phyloP scores from a whole-genome alignment of 805 yeast genomes.

The Candida wancherniae region DNA sequence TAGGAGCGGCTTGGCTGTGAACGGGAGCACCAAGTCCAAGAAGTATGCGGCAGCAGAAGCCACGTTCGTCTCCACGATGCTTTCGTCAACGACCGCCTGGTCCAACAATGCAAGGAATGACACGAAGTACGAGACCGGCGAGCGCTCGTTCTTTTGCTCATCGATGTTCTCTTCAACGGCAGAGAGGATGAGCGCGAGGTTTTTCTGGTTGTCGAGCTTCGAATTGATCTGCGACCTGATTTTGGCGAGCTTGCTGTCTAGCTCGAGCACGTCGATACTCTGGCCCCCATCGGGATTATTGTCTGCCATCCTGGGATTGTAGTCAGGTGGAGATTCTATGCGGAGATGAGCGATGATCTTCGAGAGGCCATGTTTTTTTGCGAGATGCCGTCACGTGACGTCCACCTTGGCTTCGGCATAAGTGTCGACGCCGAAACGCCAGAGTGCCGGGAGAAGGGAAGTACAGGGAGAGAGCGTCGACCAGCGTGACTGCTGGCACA shows the following conservation, averaged over 20 bases:
- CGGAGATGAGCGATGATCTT: conserved; percentile 1
- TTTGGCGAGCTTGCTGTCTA: conserved; percentile 60
- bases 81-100: conserved; percentile 52
- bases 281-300: conserved; percentile 38
- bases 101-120: conserved; percentile 79
- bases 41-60: conserved; percentile 78
- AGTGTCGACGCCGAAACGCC: too few species aligned
- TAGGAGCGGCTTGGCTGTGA: conserved; percentile 62
- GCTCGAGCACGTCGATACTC: conserved; percentile 37
- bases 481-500: too few species aligned
- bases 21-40: conserved; percentile 74
- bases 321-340: not conserved
- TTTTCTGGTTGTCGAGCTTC: conserved; percentile 83
- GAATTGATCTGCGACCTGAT: conserved; percentile 70
- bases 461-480: too few species aligned
- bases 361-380: conserved; percentile 4
- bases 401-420: too few species aligned
- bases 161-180: conserved; percentile 88
- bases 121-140: conserved; percentile 80
- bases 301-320: conserved; percentile 19
- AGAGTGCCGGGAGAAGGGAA: too few species aligned
- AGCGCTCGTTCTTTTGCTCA: conserved; percentile 54
- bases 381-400: conserved; percentile 13
- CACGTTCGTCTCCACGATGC: conserved; percentile 54
- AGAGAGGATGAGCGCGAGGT: conserved; percentile 72